Evolutionary conservation across 2,329 filamentous ascomycete genomes (phyloP).

Genomic region (Tolypocladium inflatum): DNA sequence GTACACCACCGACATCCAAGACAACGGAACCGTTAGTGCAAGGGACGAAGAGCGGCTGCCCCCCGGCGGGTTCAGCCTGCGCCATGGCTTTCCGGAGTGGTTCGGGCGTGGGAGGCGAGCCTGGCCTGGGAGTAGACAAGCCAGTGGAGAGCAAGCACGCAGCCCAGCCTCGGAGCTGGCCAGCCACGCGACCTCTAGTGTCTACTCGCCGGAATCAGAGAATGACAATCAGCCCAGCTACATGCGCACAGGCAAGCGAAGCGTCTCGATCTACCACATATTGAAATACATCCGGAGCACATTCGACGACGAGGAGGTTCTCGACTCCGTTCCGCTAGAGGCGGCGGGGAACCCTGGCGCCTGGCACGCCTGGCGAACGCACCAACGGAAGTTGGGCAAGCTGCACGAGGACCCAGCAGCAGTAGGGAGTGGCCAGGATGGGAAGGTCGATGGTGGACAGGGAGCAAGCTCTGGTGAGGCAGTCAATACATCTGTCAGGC

Average conservation of each 20-base stretch:
- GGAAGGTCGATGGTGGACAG: neutral
- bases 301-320: constrained; percentile 67
- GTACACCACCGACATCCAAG: constrained; percentile 71
- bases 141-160: constrained; percentile 27
- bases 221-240: constrained; percentile 24
- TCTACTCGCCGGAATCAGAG: constrained; percentile 20
- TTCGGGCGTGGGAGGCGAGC: constrained; percentile 53
- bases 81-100: constrained; percentile 87
- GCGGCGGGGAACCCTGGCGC: constrained; percentile 84
- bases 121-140: constrained; percentile 26
- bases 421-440: neutral
- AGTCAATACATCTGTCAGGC: constrained; percentile 5
- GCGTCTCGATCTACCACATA: constrained; percentile 54
- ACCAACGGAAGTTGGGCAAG: constrained; percentile 37
- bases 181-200: constrained; percentile 6
- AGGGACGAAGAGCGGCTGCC: constrained; percentile 75
- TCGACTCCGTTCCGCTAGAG: constrained; percentile 71
- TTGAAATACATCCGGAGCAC: constrained; percentile 73
- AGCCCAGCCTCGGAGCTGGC: constrained; percentile 14
- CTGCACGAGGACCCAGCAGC: constrained; percentile 9
- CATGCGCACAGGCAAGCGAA: constrained; percentile 28
- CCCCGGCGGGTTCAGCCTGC: constrained; percentile 81
- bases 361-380: constrained; percentile 85
- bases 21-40: constrained; percentile 69
- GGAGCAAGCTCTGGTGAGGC: neutral